These are phyloP conservation scores for Inonotus obliquus DNA, from an alignment of 1,284 basidiomycete genomes.

Conservation along the genomic window DNA sequence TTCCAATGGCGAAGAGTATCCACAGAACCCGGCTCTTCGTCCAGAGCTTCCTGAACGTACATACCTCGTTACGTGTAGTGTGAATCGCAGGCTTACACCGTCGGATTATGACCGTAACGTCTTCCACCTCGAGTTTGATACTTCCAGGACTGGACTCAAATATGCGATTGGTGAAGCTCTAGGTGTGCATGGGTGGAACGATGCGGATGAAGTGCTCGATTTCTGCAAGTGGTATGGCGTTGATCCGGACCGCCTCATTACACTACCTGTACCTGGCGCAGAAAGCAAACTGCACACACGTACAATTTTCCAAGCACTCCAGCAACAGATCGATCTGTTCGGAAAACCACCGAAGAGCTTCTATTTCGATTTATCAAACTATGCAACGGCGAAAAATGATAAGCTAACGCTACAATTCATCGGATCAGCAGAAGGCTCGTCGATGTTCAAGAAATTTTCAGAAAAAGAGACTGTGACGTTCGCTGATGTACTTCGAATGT, in stretches of 20 bases:
- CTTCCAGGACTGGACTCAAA: slow-evolving; percentile 86
- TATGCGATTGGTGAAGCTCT: slow-evolving; percentile 97
- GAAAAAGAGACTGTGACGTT: slow-evolving; percentile 97
- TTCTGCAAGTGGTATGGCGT: slow-evolving; percentile 94
- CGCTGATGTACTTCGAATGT: slow-evolving; percentile 81
- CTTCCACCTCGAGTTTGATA: slow-evolving; percentile 97
- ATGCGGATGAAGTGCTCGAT: slow-evolving; percentile 80
- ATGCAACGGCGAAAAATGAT: slow-evolving; percentile 73
- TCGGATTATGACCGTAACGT: slow-evolving; percentile 96
- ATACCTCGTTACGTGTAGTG: slow-evolving; percentile 89
- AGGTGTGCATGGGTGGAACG: slow-evolving; percentile 98
- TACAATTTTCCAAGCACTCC: slow-evolving; percentile 92
- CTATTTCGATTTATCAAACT: slow-evolving; percentile 82
- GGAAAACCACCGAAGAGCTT: slow-evolving; percentile 95
- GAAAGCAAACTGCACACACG: slow-evolving; percentile 75
- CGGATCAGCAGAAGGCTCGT: slow-evolving; percentile 84
- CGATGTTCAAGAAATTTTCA: slow-evolving; percentile 92
- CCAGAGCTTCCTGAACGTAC: slow-evolving; percentile 90
- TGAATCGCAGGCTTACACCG: slow-evolving; percentile 94
- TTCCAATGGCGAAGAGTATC: slow-evolving; percentile 40
- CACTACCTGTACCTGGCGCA: slow-evolving; percentile 65
- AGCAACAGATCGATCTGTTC: slow-evolving; percentile 96
- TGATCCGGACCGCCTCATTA: slow-evolving; percentile 78
- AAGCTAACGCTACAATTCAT: slow-evolving; percentile 88
- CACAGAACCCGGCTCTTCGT: slow-evolving; percentile 65